Evolutionary conservation across 2,329 filamentous ascomycete species (phyloP).

Genomic region (Beauveria sp.): DNA sequence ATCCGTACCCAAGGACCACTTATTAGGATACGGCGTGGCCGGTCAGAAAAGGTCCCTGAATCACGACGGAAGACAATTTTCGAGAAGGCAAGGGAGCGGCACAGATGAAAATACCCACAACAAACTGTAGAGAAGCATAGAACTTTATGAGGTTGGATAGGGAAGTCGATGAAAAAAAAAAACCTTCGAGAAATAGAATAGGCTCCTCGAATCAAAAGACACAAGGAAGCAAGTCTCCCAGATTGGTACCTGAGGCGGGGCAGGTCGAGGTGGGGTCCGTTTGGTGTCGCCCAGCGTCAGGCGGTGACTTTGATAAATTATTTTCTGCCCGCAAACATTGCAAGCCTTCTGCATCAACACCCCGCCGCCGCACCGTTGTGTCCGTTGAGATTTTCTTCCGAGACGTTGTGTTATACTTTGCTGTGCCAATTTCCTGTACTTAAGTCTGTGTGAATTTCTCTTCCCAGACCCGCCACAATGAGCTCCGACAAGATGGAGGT

Average conservation of each 20-base stretch:
- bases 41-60: constrained; percentile 2
- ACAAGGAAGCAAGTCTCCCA: neutral
- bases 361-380: constrained; percentile 3
- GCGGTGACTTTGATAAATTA: constrained; percentile 22
- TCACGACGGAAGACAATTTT: neutral
- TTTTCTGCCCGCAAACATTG: constrained; percentile 23
- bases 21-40: neutral
- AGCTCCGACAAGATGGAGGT: constrained; percentile 49
- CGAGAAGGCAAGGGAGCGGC: neutral
- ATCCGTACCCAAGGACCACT: neutral
- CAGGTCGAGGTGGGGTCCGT: constrained; percentile 7
- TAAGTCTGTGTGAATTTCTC: neutral
- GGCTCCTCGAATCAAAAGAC: neutral
- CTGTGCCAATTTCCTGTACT: neutral
- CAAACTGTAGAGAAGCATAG: neutral
- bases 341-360: constrained; percentile 2
- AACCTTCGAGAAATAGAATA: too few relatives aligned
- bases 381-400: neutral
- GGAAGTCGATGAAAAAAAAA: neutral
- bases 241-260: constrained; percentile 9
- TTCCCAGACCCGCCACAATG: constrained; percentile 27
- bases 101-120: neutral
- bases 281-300: constrained; percentile 9
- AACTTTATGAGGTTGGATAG: neutral
- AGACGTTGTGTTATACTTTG: neutral